A percentile compares a stretch with the other conserved stretches of the same genome.
Conservation (phyloP, 352 stramenopile species). For the Phytophthora syringae region DNA sequence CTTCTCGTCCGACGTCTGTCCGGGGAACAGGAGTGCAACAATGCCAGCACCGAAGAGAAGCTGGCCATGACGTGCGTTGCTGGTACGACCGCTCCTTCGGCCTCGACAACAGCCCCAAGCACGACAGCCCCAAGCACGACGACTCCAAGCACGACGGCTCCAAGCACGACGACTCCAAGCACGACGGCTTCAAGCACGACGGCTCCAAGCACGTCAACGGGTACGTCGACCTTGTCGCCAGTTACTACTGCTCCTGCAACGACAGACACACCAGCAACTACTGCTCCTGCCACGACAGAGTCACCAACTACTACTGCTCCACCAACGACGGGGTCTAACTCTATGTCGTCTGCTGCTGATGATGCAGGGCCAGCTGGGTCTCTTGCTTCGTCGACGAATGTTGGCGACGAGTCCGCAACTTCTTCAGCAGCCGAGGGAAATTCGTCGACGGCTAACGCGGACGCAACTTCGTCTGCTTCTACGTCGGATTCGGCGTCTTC, state of each 20-base stretch:
- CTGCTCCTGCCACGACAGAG: no score
- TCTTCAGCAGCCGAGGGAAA: conserved; percentile 12
- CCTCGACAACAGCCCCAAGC: neutral
- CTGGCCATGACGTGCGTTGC: conserved; percentile 55
- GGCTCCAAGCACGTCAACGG: no score
- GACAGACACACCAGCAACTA: neutral
- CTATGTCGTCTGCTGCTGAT: conserved; percentile 28
- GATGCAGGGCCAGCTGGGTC: conserved; percentile 37
- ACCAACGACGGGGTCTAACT: conserved; percentile 26
- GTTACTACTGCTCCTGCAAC: conserved; percentile 8
- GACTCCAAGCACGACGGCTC: conserved; percentile 1
- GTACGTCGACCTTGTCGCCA: conserved; percentile 1
- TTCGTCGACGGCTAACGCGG: conserved; percentile 8
- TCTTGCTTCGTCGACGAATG: conserved; percentile 18
- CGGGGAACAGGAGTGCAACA: conserved; percentile 59
- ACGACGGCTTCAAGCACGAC: no score
- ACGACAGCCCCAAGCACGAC: conserved; percentile 3
- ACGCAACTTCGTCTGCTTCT: conserved; percentile 17
- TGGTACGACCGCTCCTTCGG: conserved; percentile 34
- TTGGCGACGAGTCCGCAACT: conserved; percentile 25
- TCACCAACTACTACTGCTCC: conserved; percentile 4
- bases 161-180: conserved; percentile 9
- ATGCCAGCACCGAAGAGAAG: conserved; percentile 35
- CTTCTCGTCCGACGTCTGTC: conserved; percentile 46
- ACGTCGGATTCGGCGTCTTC: conserved; percentile 23